Conservation (phyloP, 2,329 filamentous ascomycete species). For the Neofusicoccum ribis region DNA sequence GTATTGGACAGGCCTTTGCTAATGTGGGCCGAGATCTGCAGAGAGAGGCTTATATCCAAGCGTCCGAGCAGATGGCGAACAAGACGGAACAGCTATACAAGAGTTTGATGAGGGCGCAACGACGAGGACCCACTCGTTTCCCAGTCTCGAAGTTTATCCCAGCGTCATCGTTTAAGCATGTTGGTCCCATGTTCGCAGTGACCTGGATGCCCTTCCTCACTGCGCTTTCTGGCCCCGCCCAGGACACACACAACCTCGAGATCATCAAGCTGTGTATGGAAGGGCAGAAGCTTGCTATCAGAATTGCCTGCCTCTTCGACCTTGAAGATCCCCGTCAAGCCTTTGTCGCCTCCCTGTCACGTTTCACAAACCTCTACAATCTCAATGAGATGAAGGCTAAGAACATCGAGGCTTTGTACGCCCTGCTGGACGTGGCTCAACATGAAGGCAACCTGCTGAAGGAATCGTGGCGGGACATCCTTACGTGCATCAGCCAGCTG, state of each 20-base stretch:
- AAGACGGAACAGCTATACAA: conserved; percentile 87
- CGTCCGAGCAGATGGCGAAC: conserved; percentile 89
- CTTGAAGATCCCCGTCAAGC: conserved; percentile 90
- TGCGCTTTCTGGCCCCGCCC: conserved; percentile 87
- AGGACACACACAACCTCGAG: conserved; percentile 89
- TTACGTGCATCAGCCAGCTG: conserved; percentile 93
- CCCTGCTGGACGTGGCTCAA: conserved; percentile 86
- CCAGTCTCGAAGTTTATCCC: conserved; percentile 77
- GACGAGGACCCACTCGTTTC: conserved; percentile 71
- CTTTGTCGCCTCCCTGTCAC: conserved; percentile 88
- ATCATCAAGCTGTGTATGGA: conserved; percentile 92
- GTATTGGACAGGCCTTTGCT: conserved; percentile 83
- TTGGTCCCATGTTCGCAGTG: conserved; percentile 97
- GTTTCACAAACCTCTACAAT: conserved; percentile 95
- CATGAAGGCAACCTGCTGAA: conserved; percentile 88
- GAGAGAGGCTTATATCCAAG: conserved; percentile 88
- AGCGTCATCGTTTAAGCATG: conserved; percentile 89
- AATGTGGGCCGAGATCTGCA: conserved; percentile 91
- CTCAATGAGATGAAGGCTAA: conserved; percentile 93
- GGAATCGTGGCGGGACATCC: conserved; percentile 90
- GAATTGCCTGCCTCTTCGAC: conserved; percentile 90
- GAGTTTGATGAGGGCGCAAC: conserved; percentile 85
- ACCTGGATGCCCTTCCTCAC: conserved; percentile 99
- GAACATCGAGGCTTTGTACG: conserved; percentile 92
- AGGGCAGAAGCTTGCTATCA: conserved; percentile 90